Evolutionary conservation across 495 filamentous ascomycete genomes (phyloP).

Genomic region (Penicillium cinerascens): DNA sequence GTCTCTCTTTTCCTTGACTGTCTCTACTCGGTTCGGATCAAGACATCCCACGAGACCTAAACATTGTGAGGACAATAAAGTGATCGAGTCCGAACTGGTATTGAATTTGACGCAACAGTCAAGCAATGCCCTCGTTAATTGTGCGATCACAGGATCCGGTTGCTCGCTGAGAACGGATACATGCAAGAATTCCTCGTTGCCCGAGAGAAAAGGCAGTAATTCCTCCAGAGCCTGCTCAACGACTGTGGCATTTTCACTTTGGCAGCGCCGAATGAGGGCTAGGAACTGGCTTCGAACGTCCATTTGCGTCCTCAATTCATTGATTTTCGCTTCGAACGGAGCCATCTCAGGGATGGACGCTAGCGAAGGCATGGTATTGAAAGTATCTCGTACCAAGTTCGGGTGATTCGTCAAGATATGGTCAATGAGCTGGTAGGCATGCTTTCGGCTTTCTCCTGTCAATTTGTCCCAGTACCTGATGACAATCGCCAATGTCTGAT

Average conservation of each 20-base stretch:
- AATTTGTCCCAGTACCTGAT: constrained; percentile 74
- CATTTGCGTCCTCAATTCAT: constrained; percentile 56
- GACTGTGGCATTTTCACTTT: constrained; percentile 79
- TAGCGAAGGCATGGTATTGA: constrained; percentile 74
- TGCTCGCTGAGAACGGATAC: constrained; percentile 80
- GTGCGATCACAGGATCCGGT: constrained; percentile 68
- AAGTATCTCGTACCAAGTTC: constrained; percentile 56
- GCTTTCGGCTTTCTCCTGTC: constrained; percentile 52
- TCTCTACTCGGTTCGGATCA: constrained; percentile 86
- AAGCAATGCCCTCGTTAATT: constrained; percentile 70
- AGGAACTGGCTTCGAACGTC: constrained; percentile 60
- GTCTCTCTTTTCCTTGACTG: constrained; percentile 67
- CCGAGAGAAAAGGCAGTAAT: constrained; percentile 64
- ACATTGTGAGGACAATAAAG: constrained; percentile 70
- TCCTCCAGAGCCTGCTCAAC: constrained; percentile 76
- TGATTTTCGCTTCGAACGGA: constrained; percentile 60
- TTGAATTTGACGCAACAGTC: constrained; percentile 80
- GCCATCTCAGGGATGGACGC: constrained; percentile 65
- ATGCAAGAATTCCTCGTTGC: constrained; percentile 78
- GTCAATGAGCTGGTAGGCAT: constrained; percentile 57
- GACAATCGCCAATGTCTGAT: constrained; percentile 84
- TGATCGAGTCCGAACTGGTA: constrained; percentile 59
- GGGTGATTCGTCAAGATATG: constrained; percentile 61
- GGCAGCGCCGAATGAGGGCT: constrained; percentile 67
- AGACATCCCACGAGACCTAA: constrained; percentile 86